A percentile compares a stretch with the other conserved stretches of the same genome.
phyloP scores from a whole-genome alignment of 805 yeast species.

The Nakazawaea laoshanensis region DNA sequence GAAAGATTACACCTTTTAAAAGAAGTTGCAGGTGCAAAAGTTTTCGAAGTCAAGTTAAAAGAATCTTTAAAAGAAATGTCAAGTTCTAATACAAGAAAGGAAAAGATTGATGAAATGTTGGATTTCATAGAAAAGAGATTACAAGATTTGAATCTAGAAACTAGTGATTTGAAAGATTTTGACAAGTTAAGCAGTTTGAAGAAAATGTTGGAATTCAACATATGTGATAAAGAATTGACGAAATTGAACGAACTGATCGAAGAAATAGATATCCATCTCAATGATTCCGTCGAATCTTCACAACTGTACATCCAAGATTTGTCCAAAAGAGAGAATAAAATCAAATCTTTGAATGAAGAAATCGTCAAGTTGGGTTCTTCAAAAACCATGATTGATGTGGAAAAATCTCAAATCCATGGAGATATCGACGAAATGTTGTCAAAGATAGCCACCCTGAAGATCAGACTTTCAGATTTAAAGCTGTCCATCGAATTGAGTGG shows the following conservation, averaged over 20 bases:
- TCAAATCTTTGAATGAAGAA: constrained; percentile 33
- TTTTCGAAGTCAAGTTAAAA: constrained; percentile 72
- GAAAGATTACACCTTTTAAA: constrained; percentile 75
- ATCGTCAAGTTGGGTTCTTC: constrained; percentile 38
- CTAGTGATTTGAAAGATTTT: constrained; percentile 60
- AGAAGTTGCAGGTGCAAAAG: constrained; percentile 92
- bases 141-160: constrained; percentile 73
- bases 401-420: constrained; percentile 42
- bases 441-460: constrained; percentile 39
- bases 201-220: constrained; percentile 64
- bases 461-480: constrained; percentile 34
- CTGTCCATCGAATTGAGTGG: constrained; percentile 24
- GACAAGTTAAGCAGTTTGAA: constrained; percentile 61
- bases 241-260: constrained; percentile 56
- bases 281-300: constrained; percentile 40
- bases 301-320: constrained; percentile 45
- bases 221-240: constrained; percentile 69
- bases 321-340: constrained; percentile 49
- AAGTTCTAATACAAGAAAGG: constrained; percentile 59
- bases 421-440: constrained; percentile 42
- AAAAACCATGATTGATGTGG: constrained; percentile 44
- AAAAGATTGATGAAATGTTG: constrained; percentile 67
- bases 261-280: constrained; percentile 49
- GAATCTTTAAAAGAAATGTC: constrained; percentile 78
- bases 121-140: constrained; percentile 62